phyloP scores from a whole-genome alignment of 2,329 filamentous ascomycete species.

The Exophiala aquamarina region DNA sequence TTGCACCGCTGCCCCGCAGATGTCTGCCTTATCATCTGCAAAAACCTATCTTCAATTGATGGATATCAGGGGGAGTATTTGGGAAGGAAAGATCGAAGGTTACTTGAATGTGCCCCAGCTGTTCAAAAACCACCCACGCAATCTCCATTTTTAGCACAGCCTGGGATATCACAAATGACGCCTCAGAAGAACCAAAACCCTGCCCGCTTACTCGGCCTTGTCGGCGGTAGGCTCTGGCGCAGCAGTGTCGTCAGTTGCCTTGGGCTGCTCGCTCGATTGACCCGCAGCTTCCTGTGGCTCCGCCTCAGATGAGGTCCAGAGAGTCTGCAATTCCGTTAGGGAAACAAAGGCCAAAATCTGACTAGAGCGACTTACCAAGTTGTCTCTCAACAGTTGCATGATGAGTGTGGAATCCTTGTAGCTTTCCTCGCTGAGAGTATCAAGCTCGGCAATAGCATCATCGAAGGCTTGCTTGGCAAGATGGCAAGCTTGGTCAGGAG shows the following conservation, averaged over 20 bases:
- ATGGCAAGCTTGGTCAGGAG: conserved; percentile 96
- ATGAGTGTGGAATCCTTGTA: conserved; percentile 99
- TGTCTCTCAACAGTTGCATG: conserved; percentile 98
- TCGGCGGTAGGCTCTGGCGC: conserved; percentile 20
- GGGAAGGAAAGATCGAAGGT: conserved; percentile 20
- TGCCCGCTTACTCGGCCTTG: conserved; percentile 26
- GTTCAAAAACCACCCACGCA: conserved; percentile 4
- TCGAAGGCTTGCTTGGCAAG: conserved; percentile 95
- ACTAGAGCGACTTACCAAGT: conserved; percentile 65
- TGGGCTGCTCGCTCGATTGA: conserved; percentile 27
- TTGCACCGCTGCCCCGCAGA: conserved; percentile 16
- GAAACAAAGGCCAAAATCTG: conserved; percentile 1
- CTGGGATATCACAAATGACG: conserved; percentile 10
- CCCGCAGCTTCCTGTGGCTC: conserved; percentile 65
- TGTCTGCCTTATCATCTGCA: conserved; percentile 20
- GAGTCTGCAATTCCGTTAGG: conserved; percentile 64
- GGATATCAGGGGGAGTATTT: conserved; percentile 18
- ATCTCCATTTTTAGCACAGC: conserved; percentile 10
- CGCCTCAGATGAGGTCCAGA: conserved; percentile 98
- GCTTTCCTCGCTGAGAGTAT: conserved; percentile 96
- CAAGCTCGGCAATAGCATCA: conserved; percentile 96
- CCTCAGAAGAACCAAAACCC: conserved; percentile 5
- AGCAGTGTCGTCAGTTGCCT: conserved; percentile 25
- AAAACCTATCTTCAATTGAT: conserved; percentile 16
- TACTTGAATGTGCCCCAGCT: conserved; percentile 15